Base-by-base conservation (phyloP, 208 protist genomes). In the Leptomonas pyrrhocoris region DNA sequence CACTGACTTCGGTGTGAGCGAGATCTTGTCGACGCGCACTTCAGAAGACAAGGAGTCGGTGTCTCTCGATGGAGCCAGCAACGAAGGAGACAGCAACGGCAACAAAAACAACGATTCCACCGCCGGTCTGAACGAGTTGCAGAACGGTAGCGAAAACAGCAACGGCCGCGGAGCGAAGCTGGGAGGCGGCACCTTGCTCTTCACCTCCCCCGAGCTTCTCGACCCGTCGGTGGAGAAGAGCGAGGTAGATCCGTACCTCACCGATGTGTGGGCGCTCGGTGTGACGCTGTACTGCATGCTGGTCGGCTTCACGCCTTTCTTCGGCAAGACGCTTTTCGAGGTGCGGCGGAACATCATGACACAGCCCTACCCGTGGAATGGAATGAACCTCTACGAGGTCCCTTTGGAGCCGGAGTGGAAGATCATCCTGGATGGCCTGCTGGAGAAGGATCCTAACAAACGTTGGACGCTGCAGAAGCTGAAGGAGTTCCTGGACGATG, bases 271-370 rank as follows among this genome's bases (percentile, higher is more conserved):
- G 90, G 88, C 90, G 0, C 74, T 95, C 12, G 90, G 90, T 31
- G 77, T 93, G 42, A 96, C 92, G 0, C 61, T 96, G 9, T 96
- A 93, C 75, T 82, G 83, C 56, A 85, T 95, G 74, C 74, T 96
- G 5, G 59, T 90, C 53, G 92, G 92, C 30, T 60, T 71, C 30
- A 66, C 88, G 0, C 92, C 92, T 25, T 96, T 94, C 56, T 59
- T 60, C 6, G 90, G 90, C 30, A 58, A 48, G 18, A 68, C 40
- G 19, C 86, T 90, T 57, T 15, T 65, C 4, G 77, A 89, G 38
- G 70, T 93, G 57, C 49, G 75, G 2, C 34, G 60, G 7, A 76
- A 67, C 62, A 86, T 96, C 18, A 58, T 70, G 23, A 57, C 71
- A 34, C 45, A 79, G 36, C 18, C 15, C 16, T 82, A 84, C 25